Conservation (phyloP, 164 flowering plant species). For the Santalum album region DNA sequence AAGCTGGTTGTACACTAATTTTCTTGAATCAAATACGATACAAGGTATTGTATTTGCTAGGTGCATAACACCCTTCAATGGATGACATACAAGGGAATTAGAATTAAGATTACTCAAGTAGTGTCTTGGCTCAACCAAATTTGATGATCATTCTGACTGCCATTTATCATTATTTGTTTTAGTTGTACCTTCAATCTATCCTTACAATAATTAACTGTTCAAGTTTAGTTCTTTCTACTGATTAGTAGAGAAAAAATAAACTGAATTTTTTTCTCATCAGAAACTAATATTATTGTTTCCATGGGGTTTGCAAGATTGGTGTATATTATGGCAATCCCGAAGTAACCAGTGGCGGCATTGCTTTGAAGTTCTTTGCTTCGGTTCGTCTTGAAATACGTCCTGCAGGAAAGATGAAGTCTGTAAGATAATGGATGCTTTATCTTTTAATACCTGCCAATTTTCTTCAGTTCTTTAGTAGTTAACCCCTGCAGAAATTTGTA, state of each 20-base stretch:
- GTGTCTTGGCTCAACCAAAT: no score
- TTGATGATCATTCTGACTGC: no score
- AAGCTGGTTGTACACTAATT: conserved; percentile 96
- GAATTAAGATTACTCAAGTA: no score
- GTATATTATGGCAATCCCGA: conserved; percentile 98
- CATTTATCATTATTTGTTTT: no score
- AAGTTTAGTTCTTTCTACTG: no score
- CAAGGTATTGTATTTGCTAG: conserved; percentile 47
- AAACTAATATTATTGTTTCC: not conserved
- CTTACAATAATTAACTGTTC: no score
- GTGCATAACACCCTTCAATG: no score
- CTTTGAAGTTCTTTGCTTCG: conserved; percentile 95
- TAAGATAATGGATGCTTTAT: conserved; percentile 32
- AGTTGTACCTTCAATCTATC: no score
- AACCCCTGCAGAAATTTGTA: not conserved
- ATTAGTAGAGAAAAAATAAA: no score
- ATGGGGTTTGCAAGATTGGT: conserved; percentile 58
- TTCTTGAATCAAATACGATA: conserved; percentile 94
- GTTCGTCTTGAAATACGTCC: conserved; percentile 93
- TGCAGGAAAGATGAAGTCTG: conserved; percentile 93
- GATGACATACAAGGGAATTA: no score
- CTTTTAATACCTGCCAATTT: not conserved
- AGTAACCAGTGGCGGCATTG: conserved; percentile 98
- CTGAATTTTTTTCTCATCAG: no score
- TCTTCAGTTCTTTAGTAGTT: not conserved